Evolutionary conservation across 2,329 filamentous ascomycete species (phyloP).

Genomic region (Nigrospora sphaerica): DNA sequence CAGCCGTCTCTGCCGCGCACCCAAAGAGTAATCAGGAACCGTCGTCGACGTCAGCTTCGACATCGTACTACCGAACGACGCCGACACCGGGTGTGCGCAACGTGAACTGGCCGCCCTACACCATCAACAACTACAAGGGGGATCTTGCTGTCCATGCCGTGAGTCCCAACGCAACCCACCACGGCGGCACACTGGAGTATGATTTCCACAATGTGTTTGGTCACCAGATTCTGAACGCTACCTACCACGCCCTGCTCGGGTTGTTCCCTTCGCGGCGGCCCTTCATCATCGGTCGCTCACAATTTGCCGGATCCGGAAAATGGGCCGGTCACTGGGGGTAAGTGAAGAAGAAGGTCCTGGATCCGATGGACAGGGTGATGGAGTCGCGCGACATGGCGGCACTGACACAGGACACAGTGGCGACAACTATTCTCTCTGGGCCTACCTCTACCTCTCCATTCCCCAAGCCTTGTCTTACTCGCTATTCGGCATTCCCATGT

Average conservation of each 20-base stretch:
- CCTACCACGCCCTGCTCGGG: conserved; percentile 60
- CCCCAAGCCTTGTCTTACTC: conserved; percentile 70
- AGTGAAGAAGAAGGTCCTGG: conserved; percentile 8
- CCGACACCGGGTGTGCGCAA: conserved; percentile 59
- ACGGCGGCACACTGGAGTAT: conserved; percentile 67
- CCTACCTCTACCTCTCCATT: conserved; percentile 70
- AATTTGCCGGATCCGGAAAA: conserved; percentile 69
- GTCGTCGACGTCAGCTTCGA: conserved; percentile 23
- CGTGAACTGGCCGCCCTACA: conserved; percentile 68
- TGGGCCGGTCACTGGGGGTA: conserved; percentile 71
- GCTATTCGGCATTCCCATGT: conserved; percentile 72
- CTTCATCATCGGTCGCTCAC: conserved; percentile 78
- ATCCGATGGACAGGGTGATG: background rate
- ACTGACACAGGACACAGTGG: conserved; percentile 34
- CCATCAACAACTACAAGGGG: conserved; percentile 66
- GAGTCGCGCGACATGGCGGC: background rate
- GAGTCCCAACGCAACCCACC: conserved; percentile 70
- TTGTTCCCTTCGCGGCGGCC: conserved; percentile 64
- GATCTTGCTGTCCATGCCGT: conserved; percentile 68
- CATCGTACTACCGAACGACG: conserved; percentile 47
- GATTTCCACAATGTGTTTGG: conserved; percentile 79
- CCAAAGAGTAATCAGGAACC: conserved; percentile 16
- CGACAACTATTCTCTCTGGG: conserved; percentile 65
- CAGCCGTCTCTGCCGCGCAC: conserved; percentile 44
- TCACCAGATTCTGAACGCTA: conserved; percentile 68